These are phyloP conservation scores for Alisma plantagoaquatica DNA, from an alignment of 106 monocot species.

Conservation along the genomic window DNA sequence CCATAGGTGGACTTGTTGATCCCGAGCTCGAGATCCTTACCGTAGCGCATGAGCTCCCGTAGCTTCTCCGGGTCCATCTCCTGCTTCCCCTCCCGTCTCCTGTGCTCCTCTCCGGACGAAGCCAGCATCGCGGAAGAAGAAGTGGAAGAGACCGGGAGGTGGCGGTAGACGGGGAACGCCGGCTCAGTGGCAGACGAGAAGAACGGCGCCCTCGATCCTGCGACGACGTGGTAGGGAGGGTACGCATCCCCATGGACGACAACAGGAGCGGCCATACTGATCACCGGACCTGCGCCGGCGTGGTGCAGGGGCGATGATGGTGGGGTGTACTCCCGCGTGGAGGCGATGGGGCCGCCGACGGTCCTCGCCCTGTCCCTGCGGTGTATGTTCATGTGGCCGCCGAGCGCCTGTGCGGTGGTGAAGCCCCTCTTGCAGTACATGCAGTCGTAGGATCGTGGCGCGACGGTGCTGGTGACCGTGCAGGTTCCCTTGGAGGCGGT, in stretches of 20 bases:
- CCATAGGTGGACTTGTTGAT: not conserved
- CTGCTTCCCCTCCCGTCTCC: not conserved
- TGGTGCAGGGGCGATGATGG: not conserved
- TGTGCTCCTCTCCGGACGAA: not conserved
- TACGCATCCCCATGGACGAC: too few species aligned
- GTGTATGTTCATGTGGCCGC: conserved; percentile 29
- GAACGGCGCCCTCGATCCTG: too few species aligned
- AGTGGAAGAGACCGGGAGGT: not conserved
- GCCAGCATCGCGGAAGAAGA: not conserved
- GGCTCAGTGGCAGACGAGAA: too few species aligned
- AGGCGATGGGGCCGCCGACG: not conserved
- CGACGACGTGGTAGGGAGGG: too few species aligned
- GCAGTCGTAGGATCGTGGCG: conserved; percentile 20
- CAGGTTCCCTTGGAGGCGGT: not conserved
- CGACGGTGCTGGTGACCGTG: not conserved
- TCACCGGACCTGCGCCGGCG: too few species aligned
- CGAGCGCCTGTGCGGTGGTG: conserved; percentile 18
- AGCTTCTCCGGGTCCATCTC: conserved; percentile 11
- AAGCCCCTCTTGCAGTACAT: conserved; percentile 20
- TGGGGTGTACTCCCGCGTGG: too few species aligned
- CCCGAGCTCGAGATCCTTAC: conserved; percentile 9
- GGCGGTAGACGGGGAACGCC: too few species aligned
- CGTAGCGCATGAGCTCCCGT: conserved; percentile 8
- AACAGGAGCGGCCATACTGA: too few species aligned
- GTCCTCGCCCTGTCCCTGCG: conserved; percentile 12